phyloP scores from a whole-genome alignment of 75 land plant genomes.

The Sequoiadendron giganteum region DNA sequence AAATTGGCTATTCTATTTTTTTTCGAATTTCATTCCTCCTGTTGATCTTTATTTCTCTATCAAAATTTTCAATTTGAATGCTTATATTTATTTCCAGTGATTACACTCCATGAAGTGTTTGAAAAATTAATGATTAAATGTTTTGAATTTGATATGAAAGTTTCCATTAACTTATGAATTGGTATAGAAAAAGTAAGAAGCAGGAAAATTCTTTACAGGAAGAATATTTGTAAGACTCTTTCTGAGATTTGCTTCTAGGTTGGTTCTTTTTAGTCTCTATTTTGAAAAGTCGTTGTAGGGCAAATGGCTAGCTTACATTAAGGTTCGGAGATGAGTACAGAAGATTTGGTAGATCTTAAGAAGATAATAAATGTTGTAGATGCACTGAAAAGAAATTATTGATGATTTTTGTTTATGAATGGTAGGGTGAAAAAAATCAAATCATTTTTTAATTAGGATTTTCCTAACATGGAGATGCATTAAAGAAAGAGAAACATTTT shows the following conservation, averaged over 20 bases:
- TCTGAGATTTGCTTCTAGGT: too few relatives aligned
- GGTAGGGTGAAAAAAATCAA: not conserved
- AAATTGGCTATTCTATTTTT: not conserved
- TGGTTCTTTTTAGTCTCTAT: too few relatives aligned
- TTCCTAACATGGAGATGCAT: too few relatives aligned
- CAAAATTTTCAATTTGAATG: not conserved
- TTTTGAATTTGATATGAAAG: not conserved
- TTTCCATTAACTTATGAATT: not conserved
- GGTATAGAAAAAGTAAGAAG: not conserved
- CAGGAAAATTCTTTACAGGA: not conserved
- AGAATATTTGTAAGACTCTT: too few relatives aligned
- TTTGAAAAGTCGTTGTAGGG: too few relatives aligned
- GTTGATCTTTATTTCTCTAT: not conserved
- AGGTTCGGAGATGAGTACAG: not conserved
- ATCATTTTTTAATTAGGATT: too few relatives aligned
- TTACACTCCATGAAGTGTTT: not conserved
- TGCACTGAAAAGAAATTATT: not conserved
- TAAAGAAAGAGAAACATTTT: too few relatives aligned
- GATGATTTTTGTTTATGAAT: too few relatives aligned
- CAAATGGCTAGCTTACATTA: not conserved
- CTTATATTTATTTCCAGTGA: not conserved
- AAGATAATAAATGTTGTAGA: not conserved
- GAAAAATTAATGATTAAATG: not conserved
- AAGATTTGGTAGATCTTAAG: too few relatives aligned
- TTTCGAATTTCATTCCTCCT: not conserved